Base-by-base conservation (phyloP, 345 rosid genomes). In the Lepidium aucheri region DNA sequence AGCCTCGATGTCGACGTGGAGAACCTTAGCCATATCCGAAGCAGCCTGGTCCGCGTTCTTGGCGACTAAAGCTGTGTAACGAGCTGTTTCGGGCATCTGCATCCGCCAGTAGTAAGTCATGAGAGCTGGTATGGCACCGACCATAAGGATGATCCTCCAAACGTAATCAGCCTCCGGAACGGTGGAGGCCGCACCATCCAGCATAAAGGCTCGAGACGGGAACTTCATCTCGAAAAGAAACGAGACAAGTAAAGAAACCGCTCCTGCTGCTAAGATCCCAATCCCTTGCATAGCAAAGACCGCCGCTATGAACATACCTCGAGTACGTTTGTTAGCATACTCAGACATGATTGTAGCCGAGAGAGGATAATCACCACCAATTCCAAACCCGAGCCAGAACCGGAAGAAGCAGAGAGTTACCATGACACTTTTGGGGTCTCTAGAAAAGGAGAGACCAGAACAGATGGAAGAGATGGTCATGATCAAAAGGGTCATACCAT, bases 271-370 rank as follows among this genome's bases (percentile, higher is more conserved):
- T 47, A 90, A 54, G 57, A 90, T 90, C 17, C 97, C 94, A 42
- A 84, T 65, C 6, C 97, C 91, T 80, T 87, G 97, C 97, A 90
- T 85, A 2, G 83, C 85, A 35, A 90, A 90, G 32, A 90, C 94
- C 0, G 86, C 88, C 2, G 90, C 89, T 52, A 90, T 79, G 57
- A 90, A 90, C 7, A 81, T 76, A 0, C 97, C 96, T 0, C 91
- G 83, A n/a, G 91, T 86, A 79, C 65, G 81, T 69, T 86, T 86
- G 56, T 85, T 85, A 1, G 94, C 86, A 22, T 90, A 87, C 67
- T 85, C 97, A 1, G 97, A 87, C 97, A 90, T 87, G 73, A 87
- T 90, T 4, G 97, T 84, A 16, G 94, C 97, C 3, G 97, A 90
- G 33, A 89, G 84, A 6, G 96, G 96, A 60, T 87, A 85, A 67